A percentile compares a stretch with the other conserved stretches of the same genome.
Conservation (phyloP, 2,329 filamentous ascomycete genomes). For the Colletotrichum sp. region DNA sequence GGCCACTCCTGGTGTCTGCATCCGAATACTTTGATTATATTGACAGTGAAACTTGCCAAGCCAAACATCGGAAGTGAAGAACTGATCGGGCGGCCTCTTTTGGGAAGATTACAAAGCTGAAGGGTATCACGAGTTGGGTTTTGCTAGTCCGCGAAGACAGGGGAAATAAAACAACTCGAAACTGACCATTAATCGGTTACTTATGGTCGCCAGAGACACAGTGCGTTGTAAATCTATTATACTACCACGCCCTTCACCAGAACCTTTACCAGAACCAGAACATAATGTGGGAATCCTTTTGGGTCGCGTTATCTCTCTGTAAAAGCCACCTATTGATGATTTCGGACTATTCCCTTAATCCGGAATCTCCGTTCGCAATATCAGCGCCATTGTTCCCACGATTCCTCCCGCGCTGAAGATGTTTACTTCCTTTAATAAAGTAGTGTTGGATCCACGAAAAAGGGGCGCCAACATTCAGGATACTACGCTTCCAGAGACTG, state of each 20-base stretch:
- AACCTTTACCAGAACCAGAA: neutral
- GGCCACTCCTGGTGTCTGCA: neutral
- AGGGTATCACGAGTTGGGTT: neutral
- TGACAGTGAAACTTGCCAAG: neutral
- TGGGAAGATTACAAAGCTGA: neutral
- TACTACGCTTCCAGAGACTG: neutral
- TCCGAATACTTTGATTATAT: neutral
- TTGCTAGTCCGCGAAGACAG: neutral
- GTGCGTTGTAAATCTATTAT: neutral
- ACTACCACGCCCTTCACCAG: neutral
- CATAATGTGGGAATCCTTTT: no score
- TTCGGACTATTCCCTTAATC: no score
- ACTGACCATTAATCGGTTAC: neutral
- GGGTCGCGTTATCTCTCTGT: fast-evolving
- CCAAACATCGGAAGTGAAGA: neutral
- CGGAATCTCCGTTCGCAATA: no score
- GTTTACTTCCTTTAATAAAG: no score
- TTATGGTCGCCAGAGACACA: neutral
- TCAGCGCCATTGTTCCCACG: no score
- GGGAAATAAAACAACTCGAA: neutral
- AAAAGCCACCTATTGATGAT: no score
- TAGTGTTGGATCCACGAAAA: no score
- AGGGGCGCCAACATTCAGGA: neutral
- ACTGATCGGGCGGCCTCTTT: neutral
- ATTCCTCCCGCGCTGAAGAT: no score